A percentile compares a stretch with the other conserved stretches of the same genome.
Evolutionary conservation across 2,329 filamentous ascomycete species (phyloP).

Genomic region (Claviceps digitariae): DNA sequence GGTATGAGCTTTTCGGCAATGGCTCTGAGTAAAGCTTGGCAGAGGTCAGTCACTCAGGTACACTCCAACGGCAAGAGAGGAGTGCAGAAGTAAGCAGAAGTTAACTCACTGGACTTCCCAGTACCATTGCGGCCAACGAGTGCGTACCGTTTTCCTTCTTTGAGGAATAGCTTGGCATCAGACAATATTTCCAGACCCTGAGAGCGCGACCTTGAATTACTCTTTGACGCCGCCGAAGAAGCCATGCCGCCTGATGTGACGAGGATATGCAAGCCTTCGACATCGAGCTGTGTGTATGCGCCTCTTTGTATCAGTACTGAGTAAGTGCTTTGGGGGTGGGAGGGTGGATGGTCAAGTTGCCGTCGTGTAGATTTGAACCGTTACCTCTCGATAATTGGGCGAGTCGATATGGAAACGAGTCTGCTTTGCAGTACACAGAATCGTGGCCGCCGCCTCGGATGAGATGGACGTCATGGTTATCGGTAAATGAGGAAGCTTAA

Average conservation of each 20-base stretch:
- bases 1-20: constrained; percentile 69
- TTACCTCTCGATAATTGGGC: constrained; percentile 43
- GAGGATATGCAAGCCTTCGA: constrained; percentile 60
- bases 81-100: too few species aligned
- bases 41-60: neutral
- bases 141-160: constrained; percentile 62
- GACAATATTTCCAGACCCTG: constrained; percentile 53
- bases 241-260: constrained; percentile 34
- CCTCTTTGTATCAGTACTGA: neutral
- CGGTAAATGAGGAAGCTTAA: neutral
- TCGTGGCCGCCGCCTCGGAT: constrained; percentile 35
- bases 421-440: constrained; percentile 52
- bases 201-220: constrained; percentile 30
- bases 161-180: constrained; percentile 56
- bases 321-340: neutral
- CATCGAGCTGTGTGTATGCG: constrained; percentile 40
- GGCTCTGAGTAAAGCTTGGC: constrained; percentile 53
- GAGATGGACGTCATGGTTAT: constrained; percentile 32
- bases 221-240: constrained; percentile 33
- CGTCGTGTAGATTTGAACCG: neutral
- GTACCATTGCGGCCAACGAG: constrained; percentile 69
- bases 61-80: neutral
- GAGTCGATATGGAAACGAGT: constrained; percentile 49
- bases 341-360: too few species aligned
- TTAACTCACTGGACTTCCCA: constrained; percentile 64